Percentiles rank a stretch among this genome's conserved stretches.
Evolutionary conservation across 1,284 basidiomycete species (phyloP).

Genomic region (Xanthoconium separans): DNA sequence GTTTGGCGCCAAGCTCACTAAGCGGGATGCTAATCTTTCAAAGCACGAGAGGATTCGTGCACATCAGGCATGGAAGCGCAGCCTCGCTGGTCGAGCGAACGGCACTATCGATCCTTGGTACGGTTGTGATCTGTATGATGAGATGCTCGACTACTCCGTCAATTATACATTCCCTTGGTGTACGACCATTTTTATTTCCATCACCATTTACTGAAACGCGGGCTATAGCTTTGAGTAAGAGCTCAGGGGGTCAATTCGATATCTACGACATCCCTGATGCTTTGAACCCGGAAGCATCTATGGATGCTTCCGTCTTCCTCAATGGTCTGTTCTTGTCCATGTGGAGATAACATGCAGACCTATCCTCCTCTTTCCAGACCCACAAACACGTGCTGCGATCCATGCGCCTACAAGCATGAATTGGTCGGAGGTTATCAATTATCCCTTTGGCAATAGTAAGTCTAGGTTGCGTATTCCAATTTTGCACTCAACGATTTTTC

Average conservation of each 20-base stretch:
- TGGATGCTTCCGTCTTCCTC: slow-evolving; percentile 54
- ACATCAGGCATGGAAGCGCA: slow-evolving; percentile 41
- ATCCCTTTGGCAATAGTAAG: slow-evolving; percentile 49
- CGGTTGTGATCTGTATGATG: slow-evolving; percentile 53
- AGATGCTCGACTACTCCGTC: slow-evolving; percentile 57
- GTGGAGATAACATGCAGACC: not conserved
- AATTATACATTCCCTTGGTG: slow-evolving; percentile 69
- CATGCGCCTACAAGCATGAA: slow-evolving; percentile 60
- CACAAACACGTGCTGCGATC: slow-evolving; percentile 52
- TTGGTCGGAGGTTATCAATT: slow-evolving; percentile 49
- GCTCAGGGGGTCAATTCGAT: slow-evolving; percentile 41
- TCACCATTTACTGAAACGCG: slow-evolving; percentile 1
- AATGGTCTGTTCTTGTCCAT: slow-evolving; percentile 46
- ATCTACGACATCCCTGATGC: slow-evolving; percentile 58
- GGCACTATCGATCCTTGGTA: slow-evolving; percentile 61
- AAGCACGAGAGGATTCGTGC: slow-evolving; percentile 25
- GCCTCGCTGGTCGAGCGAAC: slow-evolving; percentile 42
- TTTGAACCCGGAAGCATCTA: slow-evolving; percentile 43
- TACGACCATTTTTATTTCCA: slow-evolving; percentile 31
- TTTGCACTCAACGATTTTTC: not conserved
- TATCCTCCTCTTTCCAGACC: slow-evolving; percentile 39
- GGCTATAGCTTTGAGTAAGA: slow-evolving; percentile 31
- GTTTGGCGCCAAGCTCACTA: slow-evolving; percentile 17
- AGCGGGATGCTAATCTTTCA: slow-evolving; percentile 15
- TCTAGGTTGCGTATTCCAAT: slow-evolving; percentile 3